A percentile compares a stretch with the other conserved stretches of the same genome.
Evolutionary conservation across 1,284 basidiomycete species (phyloP).

Genomic region (Takashimella koratensis): DNA sequence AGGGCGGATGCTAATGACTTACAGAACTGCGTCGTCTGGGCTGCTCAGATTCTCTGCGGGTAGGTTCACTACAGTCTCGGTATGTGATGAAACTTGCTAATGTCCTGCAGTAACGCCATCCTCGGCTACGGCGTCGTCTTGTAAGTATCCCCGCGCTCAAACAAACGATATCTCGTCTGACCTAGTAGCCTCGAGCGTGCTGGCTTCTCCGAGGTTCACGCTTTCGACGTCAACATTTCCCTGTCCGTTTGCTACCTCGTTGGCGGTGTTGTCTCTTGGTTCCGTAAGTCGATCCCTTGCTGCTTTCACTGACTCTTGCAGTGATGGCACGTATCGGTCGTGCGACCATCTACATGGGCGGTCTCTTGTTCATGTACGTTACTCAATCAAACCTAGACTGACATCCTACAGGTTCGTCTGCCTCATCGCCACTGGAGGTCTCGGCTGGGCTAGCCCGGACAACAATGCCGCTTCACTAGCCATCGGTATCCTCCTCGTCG

Average conservation of each 20-base stretch:
- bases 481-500: slow-evolving; percentile 34
- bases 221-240: slow-evolving; percentile 49
- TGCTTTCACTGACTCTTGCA: neutral
- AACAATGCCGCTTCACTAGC: slow-evolving; percentile 15
- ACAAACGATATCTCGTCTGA: no score
- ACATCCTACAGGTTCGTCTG: no score
- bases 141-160: slow-evolving; percentile 36
- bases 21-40: neutral
- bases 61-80: no score
- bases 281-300: slow-evolving; percentile 13
- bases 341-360: slow-evolving; percentile 51
- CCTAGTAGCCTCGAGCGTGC: slow-evolving; percentile 46
- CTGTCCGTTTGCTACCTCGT: slow-evolving; percentile 42
- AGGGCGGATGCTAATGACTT: no score
- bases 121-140: slow-evolving; percentile 22
- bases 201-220: slow-evolving; percentile 40
- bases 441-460: slow-evolving; percentile 34
- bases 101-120: slow-evolving; percentile 28
- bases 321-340: slow-evolving; percentile 45
- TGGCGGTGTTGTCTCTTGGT: slow-evolving; percentile 49
- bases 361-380: slow-evolving; percentile 47
- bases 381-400: no score
- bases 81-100: no score
- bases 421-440: slow-evolving; percentile 48
- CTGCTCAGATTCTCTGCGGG: neutral